These are phyloP conservation scores for Phaeoacremonium minimum DNA, from an alignment of 2,329 filamentous ascomycete species.

Conservation along the genomic window DNA sequence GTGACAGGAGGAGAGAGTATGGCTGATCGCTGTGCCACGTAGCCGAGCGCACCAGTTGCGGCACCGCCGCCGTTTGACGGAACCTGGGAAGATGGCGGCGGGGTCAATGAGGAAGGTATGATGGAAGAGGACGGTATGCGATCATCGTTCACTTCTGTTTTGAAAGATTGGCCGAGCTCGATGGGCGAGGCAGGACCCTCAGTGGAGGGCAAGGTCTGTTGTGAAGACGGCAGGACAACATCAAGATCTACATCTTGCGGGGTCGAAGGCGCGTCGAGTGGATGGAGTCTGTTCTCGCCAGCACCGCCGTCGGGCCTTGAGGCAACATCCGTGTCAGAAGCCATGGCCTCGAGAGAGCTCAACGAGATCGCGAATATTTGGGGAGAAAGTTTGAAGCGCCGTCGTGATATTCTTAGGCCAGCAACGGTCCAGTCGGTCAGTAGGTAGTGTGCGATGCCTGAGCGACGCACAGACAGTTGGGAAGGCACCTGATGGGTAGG, in stretches of 20 bases:
- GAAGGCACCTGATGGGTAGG: no score
- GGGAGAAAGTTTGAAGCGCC: no score
- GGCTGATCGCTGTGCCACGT: conserved; percentile 39
- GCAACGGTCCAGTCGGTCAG: no score
- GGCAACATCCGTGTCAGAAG: conserved; percentile 27
- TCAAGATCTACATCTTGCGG: conserved; percentile 22
- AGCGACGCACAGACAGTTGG: no score
- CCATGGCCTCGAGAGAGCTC: conserved; percentile 19
- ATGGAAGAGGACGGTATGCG: conserved; percentile 32
- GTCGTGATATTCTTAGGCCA: no score
- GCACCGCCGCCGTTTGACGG: conserved; percentile 22
- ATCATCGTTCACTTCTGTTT: conserved; percentile 45
- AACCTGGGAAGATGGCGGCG: conserved; percentile 51
- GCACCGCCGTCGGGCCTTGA: conserved; percentile 23
- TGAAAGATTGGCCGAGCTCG: conserved; percentile 43
- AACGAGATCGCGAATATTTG: no score
- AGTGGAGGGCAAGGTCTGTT: conserved; percentile 54
- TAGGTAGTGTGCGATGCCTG: no score
- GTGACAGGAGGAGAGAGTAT: conserved; percentile 54
- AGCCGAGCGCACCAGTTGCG: conserved; percentile 23
- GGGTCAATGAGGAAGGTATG: conserved; percentile 55
- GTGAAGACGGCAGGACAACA: conserved; percentile 31
- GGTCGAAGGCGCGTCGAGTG: conserved; percentile 26
- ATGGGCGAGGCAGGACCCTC: conserved; percentile 49
- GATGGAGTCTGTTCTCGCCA: conserved; percentile 13